These are phyloP conservation scores for Verticillium longisporum DNA, from an alignment of 2,329 filamentous ascomycete species.

Conservation along the genomic window DNA sequence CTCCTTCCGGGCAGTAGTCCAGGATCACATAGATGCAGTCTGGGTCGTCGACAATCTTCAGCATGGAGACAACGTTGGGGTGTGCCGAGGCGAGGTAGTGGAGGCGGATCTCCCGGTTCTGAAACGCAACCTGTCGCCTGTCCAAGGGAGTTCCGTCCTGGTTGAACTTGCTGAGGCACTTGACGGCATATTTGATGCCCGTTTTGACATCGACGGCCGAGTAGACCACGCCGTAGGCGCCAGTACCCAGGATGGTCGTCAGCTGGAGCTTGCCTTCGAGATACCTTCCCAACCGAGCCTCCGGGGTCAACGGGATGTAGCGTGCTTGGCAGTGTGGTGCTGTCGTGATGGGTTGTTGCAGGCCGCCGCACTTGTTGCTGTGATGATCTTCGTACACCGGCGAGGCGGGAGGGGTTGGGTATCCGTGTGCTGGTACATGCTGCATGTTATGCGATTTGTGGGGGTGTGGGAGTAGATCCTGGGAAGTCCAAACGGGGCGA, in stretches of 20 bases:
- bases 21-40: slow-evolving; percentile 96
- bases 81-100: slow-evolving; percentile 87
- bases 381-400: slow-evolving; percentile 40
- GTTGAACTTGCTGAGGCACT: slow-evolving; percentile 91
- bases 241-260: slow-evolving; percentile 79
- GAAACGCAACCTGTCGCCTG: slow-evolving; percentile 78
- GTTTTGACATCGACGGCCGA: slow-evolving; percentile 78
- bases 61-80: slow-evolving; percentile 86
- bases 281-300: slow-evolving; percentile 79
- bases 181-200: slow-evolving; percentile 82
- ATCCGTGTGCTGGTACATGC: slow-evolving; percentile 50
- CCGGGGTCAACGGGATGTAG: slow-evolving; percentile 58
- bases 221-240: slow-evolving; percentile 96
- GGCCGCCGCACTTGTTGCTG: slow-evolving; percentile 29
- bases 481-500: slow-evolving; percentile 14
- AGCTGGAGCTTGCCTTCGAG: slow-evolving; percentile 79
- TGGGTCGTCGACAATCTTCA: slow-evolving; percentile 84
- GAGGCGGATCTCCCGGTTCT: slow-evolving; percentile 85
- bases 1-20: slow-evolving; percentile 95
- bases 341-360: slow-evolving; percentile 28
- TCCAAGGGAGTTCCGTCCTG: slow-evolving; percentile 65
- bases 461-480: slow-evolving; percentile 11
- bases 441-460: slow-evolving; percentile 44
- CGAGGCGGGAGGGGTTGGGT: slow-evolving; percentile 52
- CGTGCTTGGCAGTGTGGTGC: slow-evolving; percentile 31